phyloP scores from a whole-genome alignment of 129 eudicot species.

The Arctium lappa region DNA sequence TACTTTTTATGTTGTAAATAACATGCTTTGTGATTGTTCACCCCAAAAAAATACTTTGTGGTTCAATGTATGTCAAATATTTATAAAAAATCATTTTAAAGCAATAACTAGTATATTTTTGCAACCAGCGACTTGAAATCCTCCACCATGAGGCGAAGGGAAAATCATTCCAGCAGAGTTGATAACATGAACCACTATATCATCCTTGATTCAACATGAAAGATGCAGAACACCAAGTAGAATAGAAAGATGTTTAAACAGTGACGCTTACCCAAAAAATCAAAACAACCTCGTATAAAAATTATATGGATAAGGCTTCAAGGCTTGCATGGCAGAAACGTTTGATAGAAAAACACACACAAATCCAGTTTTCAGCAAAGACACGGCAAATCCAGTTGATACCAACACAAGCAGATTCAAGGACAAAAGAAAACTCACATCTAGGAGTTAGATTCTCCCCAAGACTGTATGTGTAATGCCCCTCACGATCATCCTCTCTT shows the following conservation, averaged over 20 bases:
- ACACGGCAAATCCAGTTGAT: neutral
- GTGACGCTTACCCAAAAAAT: neutral
- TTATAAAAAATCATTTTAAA: neutral
- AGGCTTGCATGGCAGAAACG: neutral
- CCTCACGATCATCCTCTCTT: constrained; percentile 78
- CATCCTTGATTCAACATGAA: too few relatives aligned
- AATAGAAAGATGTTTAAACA: neutral
- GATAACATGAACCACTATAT: neutral
- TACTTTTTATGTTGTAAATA: neutral
- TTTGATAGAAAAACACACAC: neutral
- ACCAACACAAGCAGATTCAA: neutral
- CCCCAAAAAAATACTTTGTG: neutral
- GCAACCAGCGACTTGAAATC: neutral
- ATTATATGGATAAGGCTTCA: neutral
- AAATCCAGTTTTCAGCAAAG: neutral
- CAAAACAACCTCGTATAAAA: neutral
- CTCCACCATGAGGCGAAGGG: too few relatives aligned
- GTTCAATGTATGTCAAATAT: neutral
- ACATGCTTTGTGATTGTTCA: neutral
- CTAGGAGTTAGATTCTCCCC: constrained; percentile 90
- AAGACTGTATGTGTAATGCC: constrained; percentile 68
- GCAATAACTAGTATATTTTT: neutral
- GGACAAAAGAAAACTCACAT: constrained; percentile 45
- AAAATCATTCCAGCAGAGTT: neutral
- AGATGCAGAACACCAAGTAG: neutral